phyloP scores from a whole-genome alignment of 306 rosid genomes.

The Nissolia schottii region DNA sequence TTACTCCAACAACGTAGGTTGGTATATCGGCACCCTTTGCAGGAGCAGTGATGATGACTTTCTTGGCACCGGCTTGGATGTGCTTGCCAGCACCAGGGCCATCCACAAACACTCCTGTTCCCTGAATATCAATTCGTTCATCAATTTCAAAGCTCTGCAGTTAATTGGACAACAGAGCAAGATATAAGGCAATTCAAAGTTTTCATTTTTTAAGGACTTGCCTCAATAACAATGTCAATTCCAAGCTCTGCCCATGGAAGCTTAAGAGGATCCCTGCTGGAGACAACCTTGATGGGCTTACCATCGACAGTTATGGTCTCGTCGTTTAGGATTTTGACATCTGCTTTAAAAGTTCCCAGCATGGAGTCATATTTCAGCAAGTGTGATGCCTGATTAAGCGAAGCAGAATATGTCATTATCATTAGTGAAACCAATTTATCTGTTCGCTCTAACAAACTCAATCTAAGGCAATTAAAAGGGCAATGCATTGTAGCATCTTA shows the following conservation, averaged over 20 bases:
- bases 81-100: slow-evolving; percentile 99
- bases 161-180: not conserved
- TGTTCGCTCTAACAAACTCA: not conserved
- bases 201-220: slow-evolving; percentile 2
- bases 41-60: slow-evolving; percentile 97
- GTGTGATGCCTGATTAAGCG: slow-evolving; percentile 56
- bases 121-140: slow-evolving; percentile 44
- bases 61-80: slow-evolving; percentile 98
- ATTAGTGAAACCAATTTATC: not conserved
- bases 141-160: not conserved
- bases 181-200: not conserved
- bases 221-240: slow-evolving; percentile 98
- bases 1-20: slow-evolving; percentile 88
- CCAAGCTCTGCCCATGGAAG: slow-evolving; percentile 99
- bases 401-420: slow-evolving; percentile 4
- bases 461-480: not conserved
- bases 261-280: slow-evolving; percentile 89
- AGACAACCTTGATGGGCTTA: slow-evolving; percentile 82
- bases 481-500: slow-evolving; percentile 30
- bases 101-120: slow-evolving; percentile 98
- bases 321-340: slow-evolving; percentile 64
- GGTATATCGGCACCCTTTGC: slow-evolving; percentile 99
- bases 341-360: slow-evolving; percentile 94
- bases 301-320: slow-evolving; percentile 87
- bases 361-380: slow-evolving; percentile 89